Percentiles rank a stretch among this genome's conserved stretches.
phyloP scores from a whole-genome alignment of 2,329 filamentous ascomycete genomes.

The Cladophialophora immunda region DNA sequence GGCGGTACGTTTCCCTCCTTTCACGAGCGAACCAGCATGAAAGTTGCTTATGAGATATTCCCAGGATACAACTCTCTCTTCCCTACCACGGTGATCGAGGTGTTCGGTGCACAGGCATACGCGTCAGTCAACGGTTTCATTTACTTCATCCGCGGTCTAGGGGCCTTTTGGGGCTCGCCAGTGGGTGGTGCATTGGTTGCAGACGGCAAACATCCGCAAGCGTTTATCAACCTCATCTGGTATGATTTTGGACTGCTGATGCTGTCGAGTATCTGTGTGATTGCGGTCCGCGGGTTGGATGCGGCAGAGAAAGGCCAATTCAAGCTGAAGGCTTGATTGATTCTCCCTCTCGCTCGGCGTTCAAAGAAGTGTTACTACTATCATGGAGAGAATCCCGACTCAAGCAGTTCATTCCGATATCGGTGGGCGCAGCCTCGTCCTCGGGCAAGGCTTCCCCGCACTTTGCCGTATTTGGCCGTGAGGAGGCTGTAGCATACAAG shows the following conservation, averaged over 20 bases:
- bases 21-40: not conserved
- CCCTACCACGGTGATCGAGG: constrained; percentile 50
- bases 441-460: constrained; percentile 16
- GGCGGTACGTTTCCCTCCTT: constrained; percentile 33
- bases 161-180: constrained; percentile 51
- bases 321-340: constrained; percentile 35
- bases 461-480: constrained; percentile 7
- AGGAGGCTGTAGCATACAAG: not conserved
- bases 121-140: constrained; percentile 50
- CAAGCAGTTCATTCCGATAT: constrained; percentile 5
- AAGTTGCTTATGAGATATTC: not conserved
- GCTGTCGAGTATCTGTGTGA: constrained; percentile 39
- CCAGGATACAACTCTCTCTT: constrained; percentile 52
- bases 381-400: constrained; percentile 1
- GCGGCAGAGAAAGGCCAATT: constrained; percentile 40
- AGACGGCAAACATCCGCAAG: constrained; percentile 28
- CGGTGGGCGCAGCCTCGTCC: not conserved
- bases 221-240: constrained; percentile 42
- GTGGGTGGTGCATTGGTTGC: constrained; percentile 44
- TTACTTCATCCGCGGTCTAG: constrained; percentile 51
- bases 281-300: constrained; percentile 40
- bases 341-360: too few relatives aligned
- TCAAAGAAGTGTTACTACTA: too few relatives aligned
- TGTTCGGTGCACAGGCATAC: constrained; percentile 50
- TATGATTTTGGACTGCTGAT: constrained; percentile 42